These are phyloP conservation scores for Mortierella sp. DNA, from an alignment of 371 early-diverging fungal species.

Conservation along the genomic window DNA sequence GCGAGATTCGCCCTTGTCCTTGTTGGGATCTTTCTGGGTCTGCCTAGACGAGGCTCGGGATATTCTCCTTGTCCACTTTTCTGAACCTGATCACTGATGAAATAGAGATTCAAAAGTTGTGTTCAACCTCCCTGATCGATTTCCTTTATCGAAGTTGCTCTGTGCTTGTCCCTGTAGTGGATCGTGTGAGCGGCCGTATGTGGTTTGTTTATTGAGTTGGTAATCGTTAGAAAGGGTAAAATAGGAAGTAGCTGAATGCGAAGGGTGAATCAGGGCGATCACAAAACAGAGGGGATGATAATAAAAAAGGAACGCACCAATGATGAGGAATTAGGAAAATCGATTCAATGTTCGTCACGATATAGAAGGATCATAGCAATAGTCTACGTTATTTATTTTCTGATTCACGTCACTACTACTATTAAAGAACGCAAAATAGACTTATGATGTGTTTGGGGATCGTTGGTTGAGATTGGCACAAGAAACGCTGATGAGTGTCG, in stretches of 20 bases:
- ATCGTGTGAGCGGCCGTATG: background rate
- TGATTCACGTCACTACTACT: background rate
- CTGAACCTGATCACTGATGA: conserved; percentile 3
- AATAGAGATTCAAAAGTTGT: background rate
- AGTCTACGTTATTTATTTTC: too few species aligned
- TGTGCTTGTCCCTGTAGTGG: too few species aligned
- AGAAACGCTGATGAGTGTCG: background rate
- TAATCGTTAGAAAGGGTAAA: background rate
- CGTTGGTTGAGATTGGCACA: background rate
- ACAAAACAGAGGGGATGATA: too few species aligned
- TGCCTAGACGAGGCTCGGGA: background rate
- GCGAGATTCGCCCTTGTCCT: background rate
- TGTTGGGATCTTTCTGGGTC: background rate
- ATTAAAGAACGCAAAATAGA: background rate
- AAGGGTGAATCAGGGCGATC: background rate
- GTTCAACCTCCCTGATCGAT: background rate
- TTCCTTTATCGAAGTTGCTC: too few species aligned
- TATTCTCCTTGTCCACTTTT: background rate
- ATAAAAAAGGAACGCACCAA: background rate
- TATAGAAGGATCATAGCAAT: too few species aligned
- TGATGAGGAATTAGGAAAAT: background rate
- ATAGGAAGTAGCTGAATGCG: background rate
- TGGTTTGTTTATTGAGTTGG: background rate
- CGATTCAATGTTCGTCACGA: background rate
- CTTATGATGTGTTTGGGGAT: background rate